These are phyloP conservation scores for Amphichorda felina DNA, from an alignment of 2,329 filamentous ascomycete genomes.

Conservation along the genomic window DNA sequence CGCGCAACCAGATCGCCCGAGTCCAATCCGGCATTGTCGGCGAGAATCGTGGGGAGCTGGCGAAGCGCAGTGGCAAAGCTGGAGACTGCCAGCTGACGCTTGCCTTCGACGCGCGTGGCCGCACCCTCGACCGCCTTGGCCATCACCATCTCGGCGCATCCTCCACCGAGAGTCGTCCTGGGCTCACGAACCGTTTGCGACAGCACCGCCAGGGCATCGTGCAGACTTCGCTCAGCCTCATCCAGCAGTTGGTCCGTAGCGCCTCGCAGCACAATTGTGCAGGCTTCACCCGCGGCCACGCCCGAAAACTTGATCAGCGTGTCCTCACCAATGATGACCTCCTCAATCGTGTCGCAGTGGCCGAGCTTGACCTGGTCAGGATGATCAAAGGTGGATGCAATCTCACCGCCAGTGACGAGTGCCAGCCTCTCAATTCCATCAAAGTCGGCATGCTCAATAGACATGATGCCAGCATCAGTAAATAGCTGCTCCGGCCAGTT, in stretches of 20 bases:
- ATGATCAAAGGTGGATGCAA: slow-evolving; percentile 95
- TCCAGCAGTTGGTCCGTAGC: slow-evolving; percentile 95
- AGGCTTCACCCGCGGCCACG: slow-evolving; percentile 84
- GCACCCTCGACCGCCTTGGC: slow-evolving; percentile 92
- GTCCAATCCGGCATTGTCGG: slow-evolving; percentile 94
- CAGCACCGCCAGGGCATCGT: slow-evolving; percentile 90
- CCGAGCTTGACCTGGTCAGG: slow-evolving; percentile 95
- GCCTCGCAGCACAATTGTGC: slow-evolving; percentile 91
- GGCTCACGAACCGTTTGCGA: slow-evolving; percentile 95
- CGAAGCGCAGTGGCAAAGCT: slow-evolving; percentile 81
- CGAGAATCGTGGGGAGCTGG: slow-evolving; percentile 90
- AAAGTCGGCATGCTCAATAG: slow-evolving; percentile 97
- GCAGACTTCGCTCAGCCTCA: slow-evolving; percentile 89
- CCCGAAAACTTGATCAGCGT: slow-evolving; percentile 96
- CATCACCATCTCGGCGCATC: slow-evolving; percentile 98
- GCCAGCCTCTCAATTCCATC: slow-evolving; percentile 94
- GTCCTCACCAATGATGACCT: slow-evolving; percentile 97
- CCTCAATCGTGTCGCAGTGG: slow-evolving; percentile 89
- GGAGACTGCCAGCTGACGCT: slow-evolving; percentile 89
- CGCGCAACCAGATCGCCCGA: slow-evolving; percentile 88
- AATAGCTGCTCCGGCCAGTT: slow-evolving; percentile 99
- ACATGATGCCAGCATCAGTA: slow-evolving; percentile 93
- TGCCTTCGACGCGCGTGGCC: slow-evolving; percentile 88
- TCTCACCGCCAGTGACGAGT: slow-evolving; percentile 92
- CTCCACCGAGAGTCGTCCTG: slow-evolving; percentile 85